Conservation (phyloP, 2,329 filamentous ascomycete genomes). For the Pleochaeta shiraiana region DNA sequence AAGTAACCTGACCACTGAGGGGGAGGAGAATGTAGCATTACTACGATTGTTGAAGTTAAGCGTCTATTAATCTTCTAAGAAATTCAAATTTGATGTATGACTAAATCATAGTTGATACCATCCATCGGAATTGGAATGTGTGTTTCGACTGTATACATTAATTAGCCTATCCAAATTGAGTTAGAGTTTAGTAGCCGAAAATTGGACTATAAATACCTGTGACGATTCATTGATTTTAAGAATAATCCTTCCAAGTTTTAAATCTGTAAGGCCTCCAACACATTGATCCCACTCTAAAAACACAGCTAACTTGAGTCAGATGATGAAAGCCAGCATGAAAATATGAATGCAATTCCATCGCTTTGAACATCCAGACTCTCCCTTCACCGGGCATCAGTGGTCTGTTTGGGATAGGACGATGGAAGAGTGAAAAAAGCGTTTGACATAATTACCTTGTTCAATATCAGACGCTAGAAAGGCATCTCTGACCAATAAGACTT, state of each 20-base stretch:
- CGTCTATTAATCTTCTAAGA: no score
- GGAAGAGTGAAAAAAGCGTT: slow-evolving; percentile 94
- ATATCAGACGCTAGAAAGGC: slow-evolving; percentile 90
- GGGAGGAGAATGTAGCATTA: no score
- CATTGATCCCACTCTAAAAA: no score
- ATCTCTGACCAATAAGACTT: slow-evolving; percentile 65
- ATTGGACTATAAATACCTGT: neutral
- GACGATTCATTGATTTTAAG: neutral
- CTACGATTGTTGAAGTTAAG: no score
- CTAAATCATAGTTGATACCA: no score
- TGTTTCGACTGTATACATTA: no score
- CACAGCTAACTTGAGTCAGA: slow-evolving; percentile 37
- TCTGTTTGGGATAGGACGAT: slow-evolving; percentile 40
- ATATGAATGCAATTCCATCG: slow-evolving; percentile 59
- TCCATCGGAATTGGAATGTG: no score
- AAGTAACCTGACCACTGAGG: no score
- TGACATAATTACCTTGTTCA: slow-evolving; percentile 97
- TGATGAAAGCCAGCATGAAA: slow-evolving; percentile 99
- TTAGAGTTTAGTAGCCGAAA: neutral
- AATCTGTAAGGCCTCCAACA: slow-evolving; percentile 48
- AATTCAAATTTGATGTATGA: no score
- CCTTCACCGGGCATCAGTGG: slow-evolving; percentile 78
- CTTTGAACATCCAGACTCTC: slow-evolving; percentile 57
- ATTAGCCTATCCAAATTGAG: neutral
- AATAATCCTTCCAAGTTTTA: slow-evolving; percentile 95